A percentile compares a stretch with the other conserved stretches of the same genome.
Evolutionary conservation across 129 eudicot species (phyloP).

Genomic region (Flaveria robusta): DNA sequence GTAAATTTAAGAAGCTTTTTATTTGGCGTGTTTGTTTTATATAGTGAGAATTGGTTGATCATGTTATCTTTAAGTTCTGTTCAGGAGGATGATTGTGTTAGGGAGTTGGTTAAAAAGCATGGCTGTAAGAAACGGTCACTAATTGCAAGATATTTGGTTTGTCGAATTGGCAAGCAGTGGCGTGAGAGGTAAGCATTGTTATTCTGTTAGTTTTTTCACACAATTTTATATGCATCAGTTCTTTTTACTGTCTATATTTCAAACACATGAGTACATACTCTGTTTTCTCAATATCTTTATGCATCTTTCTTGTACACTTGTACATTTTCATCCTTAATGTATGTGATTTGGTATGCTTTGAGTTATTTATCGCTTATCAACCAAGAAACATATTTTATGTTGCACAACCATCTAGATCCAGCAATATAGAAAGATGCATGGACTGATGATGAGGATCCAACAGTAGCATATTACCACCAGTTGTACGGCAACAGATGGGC

Average conservation of each 20-base stretch:
- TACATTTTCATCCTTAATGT: not conserved
- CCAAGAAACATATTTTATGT: conserved; percentile 2
- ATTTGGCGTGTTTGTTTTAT: no score
- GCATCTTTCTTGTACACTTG: no score
- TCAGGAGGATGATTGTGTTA: no score
- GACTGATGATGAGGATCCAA: conserved; percentile 71
- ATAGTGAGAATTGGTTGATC: no score
- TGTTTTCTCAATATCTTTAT: not conserved
- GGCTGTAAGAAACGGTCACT: conserved; percentile 82
- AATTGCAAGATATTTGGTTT: conserved; percentile 69
- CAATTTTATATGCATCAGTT: not conserved
- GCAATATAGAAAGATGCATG: conserved; percentile 82
- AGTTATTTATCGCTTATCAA: not conserved
- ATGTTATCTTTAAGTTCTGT: no score
- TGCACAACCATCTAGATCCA: conserved; percentile 90
- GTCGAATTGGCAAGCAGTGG: conserved; percentile 96
- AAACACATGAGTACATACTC: not conserved
- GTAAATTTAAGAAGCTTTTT: no score
- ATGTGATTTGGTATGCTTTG: not conserved
- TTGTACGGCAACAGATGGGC: conserved; percentile 86
- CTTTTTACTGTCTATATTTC: no score
- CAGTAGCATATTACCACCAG: conserved; percentile 57
- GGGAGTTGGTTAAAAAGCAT: conserved; percentile 70
- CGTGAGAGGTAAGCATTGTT: conserved; percentile 69
- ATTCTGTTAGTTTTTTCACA: not conserved